Conservation (phyloP, 495 filamentous ascomycete genomes). For the Elaphomyces granulatus region DNA sequence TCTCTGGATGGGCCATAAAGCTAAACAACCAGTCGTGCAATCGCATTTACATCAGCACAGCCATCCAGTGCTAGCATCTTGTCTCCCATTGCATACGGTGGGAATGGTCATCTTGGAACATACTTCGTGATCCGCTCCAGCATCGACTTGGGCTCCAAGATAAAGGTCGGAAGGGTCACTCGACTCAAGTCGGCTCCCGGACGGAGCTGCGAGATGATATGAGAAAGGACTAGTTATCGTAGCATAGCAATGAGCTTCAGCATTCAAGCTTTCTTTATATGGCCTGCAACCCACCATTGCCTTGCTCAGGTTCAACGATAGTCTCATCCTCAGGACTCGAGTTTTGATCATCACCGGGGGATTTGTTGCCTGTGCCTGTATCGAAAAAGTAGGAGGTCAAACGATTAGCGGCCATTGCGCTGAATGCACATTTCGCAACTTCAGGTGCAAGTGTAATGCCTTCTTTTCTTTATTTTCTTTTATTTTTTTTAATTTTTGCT, state of each 20-base stretch:
- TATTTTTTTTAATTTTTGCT: no score
- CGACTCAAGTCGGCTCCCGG: slow-evolving; percentile 91
- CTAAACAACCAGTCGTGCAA: slow-evolving; percentile 29
- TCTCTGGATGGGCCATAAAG: slow-evolving; percentile 99
- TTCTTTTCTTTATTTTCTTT: no score
- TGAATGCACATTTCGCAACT: no score
- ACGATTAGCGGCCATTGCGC: not conserved
- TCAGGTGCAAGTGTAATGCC: no score
- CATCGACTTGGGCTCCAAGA: slow-evolving; percentile 95
- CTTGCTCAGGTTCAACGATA: slow-evolving; percentile 54
- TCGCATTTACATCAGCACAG: not conserved
- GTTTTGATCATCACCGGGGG: slow-evolving; percentile 39
- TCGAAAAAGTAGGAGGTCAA: slow-evolving; percentile 2
- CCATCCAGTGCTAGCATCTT: not conserved
- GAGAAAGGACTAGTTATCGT: slow-evolving; percentile 52
- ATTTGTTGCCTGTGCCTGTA: slow-evolving; percentile 30
- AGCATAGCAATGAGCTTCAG: slow-evolving; percentile 1
- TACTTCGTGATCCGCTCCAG: slow-evolving; percentile 98
- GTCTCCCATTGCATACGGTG: no score
- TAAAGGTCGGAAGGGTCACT: slow-evolving; percentile 93
- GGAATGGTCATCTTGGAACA: slow-evolving; percentile 6
- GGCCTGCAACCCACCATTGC: slow-evolving; percentile 44
- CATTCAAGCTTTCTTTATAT: no score
- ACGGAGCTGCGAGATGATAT: slow-evolving; percentile 93
- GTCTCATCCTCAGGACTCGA: slow-evolving; percentile 55